Conservation (phyloP, 1,284 basidiomycete genomes). For the Afroboletus lepidellus region DNA sequence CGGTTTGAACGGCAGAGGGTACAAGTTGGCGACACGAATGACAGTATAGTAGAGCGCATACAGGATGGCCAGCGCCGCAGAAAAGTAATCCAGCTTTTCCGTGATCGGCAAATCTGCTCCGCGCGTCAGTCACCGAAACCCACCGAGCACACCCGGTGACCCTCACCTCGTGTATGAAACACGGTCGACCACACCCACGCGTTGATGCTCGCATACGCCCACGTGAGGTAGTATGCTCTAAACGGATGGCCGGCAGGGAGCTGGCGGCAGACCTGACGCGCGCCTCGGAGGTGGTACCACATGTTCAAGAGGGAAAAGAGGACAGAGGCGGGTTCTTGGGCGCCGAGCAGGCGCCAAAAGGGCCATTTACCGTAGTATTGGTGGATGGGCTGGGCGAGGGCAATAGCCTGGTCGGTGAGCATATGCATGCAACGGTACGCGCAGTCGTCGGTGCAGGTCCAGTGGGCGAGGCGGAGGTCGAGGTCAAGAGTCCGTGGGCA, state of each 20-base stretch:
- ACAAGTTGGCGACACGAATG: slow-evolving; percentile 79
- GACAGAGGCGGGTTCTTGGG: slow-evolving; percentile 95
- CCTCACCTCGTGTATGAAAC: slow-evolving; percentile 88
- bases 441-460: slow-evolving; percentile 87
- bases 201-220: slow-evolving; percentile 78
- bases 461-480: slow-evolving; percentile 55
- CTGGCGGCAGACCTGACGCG: slow-evolving; percentile 45
- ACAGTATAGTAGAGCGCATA: slow-evolving; percentile 74
- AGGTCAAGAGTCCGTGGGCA: slow-evolving; percentile 42
- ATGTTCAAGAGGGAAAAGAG: slow-evolving; percentile 87
- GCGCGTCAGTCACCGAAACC: slow-evolving; percentile 11
- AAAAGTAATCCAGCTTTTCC: slow-evolving; percentile 95
- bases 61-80: slow-evolving; percentile 81
- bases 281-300: slow-evolving; percentile 64
- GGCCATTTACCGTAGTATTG: slow-evolving; percentile 99
- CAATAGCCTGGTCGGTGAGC: slow-evolving; percentile 66
- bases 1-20: slow-evolving; percentile 37
- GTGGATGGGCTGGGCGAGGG: slow-evolving; percentile 45
- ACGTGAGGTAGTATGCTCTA: slow-evolving; percentile 65
- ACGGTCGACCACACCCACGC: slow-evolving; percentile 93
- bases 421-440: slow-evolving; percentile 87
- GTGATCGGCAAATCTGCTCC: slow-evolving; percentile 76
- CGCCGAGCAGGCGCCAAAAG: slow-evolving; percentile 80
- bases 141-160: background rate
- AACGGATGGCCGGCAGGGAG: slow-evolving; percentile 66